phyloP scores from a whole-genome alignment of 2,329 filamentous ascomycete species.

The Cladophialophora bantiana region DNA sequence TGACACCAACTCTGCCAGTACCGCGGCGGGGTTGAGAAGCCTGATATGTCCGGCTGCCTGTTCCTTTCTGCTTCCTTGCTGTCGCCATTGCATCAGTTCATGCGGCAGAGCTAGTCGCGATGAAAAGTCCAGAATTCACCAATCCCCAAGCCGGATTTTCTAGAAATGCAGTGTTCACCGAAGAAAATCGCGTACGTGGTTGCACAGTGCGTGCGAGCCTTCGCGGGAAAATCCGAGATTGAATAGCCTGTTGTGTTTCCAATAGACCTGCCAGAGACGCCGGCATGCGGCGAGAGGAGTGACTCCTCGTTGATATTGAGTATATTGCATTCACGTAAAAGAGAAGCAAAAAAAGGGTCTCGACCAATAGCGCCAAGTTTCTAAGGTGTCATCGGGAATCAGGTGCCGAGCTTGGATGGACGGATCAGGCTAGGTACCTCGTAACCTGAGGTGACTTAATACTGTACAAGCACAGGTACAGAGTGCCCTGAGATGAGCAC shows the following conservation, averaged over 20 bases:
- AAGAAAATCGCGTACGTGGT: slow-evolving; percentile 1
- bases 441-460: too few relatives aligned
- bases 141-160: neutral
- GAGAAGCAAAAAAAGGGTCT: neutral
- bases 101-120: neutral
- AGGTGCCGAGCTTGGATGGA: neutral
- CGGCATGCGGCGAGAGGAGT: slow-evolving; percentile 4
- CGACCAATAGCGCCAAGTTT: neutral
- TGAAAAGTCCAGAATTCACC: neutral
- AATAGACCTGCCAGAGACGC: slow-evolving; percentile 3
- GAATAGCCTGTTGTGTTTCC: slow-evolving; percentile 16
- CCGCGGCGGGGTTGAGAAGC: slow-evolving; percentile 7
- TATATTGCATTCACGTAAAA: slow-evolving; percentile 5
- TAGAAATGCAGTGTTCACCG: slow-evolving; percentile 14
- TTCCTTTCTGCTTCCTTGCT: slow-evolving; percentile 23
- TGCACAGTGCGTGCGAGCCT: slow-evolving; percentile 11
- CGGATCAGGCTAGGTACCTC: neutral
- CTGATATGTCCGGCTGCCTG: slow-evolving; percentile 12
- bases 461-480: too few relatives aligned
- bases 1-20: neutral
- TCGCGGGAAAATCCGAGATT: slow-evolving; percentile 29
- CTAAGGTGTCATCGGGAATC: neutral
- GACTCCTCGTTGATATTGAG: neutral
- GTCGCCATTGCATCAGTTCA: slow-evolving; percentile 24
- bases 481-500: neutral